Base-by-base conservation (phyloP, 164 flowering plant genomes). In the Cinnamomum micranthum region DNA sequence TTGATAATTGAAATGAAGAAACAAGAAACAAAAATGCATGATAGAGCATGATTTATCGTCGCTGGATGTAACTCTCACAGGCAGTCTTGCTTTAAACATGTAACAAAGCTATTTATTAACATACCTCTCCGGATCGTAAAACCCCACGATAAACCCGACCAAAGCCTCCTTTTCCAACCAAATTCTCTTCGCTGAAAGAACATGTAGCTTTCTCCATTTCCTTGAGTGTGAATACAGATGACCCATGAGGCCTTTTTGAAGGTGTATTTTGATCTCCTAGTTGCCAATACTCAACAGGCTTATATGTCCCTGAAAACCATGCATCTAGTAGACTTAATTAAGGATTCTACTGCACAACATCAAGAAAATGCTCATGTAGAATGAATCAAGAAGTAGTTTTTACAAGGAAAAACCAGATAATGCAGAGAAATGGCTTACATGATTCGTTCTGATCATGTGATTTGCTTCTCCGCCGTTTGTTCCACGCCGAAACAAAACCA, bases 171-270 rank as follows among this genome's bases (percentile, higher is more conserved):
- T 93, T 93, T 0, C 99, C 99, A 0, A 95, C 84, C 72, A 93
- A 68, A 73, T 93, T 92, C 14, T 82, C 88, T 12, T 95, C 98
- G 20, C 87, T 84, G 80, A 95, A 95, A n/a, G 86, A 87, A 69
- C 73, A 71, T 22, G 99, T 92, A 31, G 99, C 99, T 77, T 87
- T 94, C 72, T 95, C 97, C 99, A 95, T 95, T 80, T 95, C 98
- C 81, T 85, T 93, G 73, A 92, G 87, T 2, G 95, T 95, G 79
- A 84, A 95, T 60, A 93, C 94, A 3, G 91, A 71, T 68, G 98
- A 90, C 60, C 86, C 97, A 69, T 86, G 90, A 23, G 70, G 84
- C 68, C 86, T 81, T 78, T 91, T 95, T 5, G 83, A 65, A 14
- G 87, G 77, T 47, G 84, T 85, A 3, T 75, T 80, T 72, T 85